phyloP scores from a whole-genome alignment of 306 rosid species.

The Rosa multiflora region DNA sequence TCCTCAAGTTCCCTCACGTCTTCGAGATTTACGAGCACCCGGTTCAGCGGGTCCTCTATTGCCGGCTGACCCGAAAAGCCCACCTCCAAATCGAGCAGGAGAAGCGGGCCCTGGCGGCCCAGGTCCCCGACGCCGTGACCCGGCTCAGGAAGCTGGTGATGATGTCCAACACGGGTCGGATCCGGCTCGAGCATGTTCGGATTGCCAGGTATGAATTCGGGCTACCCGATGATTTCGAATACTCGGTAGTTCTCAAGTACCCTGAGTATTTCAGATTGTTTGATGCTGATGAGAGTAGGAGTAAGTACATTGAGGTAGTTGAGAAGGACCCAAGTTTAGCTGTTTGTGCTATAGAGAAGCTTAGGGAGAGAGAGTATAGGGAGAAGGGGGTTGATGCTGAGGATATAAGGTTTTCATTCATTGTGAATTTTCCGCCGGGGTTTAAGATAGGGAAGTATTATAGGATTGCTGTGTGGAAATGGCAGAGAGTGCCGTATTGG shows the following conservation, averaged over 20 bases:
- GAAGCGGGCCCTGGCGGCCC: too few species aligned
- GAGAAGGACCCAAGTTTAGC: constrained; percentile 51
- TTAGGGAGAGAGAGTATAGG: constrained; percentile 78
- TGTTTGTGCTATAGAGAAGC: constrained; percentile 64
- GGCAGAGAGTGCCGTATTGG: constrained; percentile 93
- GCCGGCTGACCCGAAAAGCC: constrained; percentile 70
- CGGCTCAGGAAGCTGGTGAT: too few species aligned
- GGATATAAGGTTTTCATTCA: constrained; percentile 69
- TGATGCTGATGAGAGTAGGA: constrained; percentile 80
- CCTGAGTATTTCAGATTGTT: constrained; percentile 63
- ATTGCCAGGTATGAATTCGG: constrained; percentile 71
- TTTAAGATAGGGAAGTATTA: constrained; percentile 84
- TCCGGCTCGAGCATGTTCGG: constrained; percentile 82
- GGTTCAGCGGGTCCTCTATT: constrained; percentile 72
- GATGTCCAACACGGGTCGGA: not conserved
- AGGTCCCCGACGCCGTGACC: too few species aligned
- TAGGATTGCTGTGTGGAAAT: constrained; percentile 82
- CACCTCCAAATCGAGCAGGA: constrained; percentile 51
- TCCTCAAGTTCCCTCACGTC: constrained; percentile 82
- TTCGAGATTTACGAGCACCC: constrained; percentile 91
- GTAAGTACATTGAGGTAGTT: constrained; percentile 40
- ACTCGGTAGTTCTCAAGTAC: constrained; percentile 64
- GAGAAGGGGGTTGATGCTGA: constrained; percentile 27
- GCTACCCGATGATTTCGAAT: constrained; percentile 78
- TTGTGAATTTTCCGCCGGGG: constrained; percentile 83